Conservation (phyloP, 1,139 yeast species). For the Cylindricascospora bacillispora region DNA sequence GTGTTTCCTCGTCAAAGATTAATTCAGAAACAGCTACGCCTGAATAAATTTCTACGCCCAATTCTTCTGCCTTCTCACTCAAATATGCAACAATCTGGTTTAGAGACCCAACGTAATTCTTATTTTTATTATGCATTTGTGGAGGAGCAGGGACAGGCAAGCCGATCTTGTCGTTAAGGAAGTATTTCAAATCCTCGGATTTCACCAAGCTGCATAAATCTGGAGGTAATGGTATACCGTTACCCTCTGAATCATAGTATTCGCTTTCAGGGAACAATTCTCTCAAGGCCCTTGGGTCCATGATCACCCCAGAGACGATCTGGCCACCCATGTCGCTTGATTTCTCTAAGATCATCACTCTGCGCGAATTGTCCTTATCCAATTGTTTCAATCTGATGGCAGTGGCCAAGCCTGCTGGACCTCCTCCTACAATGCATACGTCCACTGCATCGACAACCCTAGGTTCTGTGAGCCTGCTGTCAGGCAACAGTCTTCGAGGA, state of each 20-base stretch:
- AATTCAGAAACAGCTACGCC: conserved; percentile 83
- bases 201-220: conserved; percentile 66
- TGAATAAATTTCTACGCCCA: conserved; percentile 90
- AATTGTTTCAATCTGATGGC: conserved; percentile 82
- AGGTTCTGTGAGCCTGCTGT: conserved; percentile 41
- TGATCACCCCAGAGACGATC: conserved; percentile 83
- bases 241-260: conserved; percentile 35
- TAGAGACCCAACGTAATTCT: conserved; percentile 75
- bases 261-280: conserved; percentile 78
- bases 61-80: conserved; percentile 79
- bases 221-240: conserved; percentile 59
- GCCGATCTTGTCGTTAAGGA: conserved; percentile 40
- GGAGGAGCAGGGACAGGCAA: conserved; percentile 87
- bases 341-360: conserved; percentile 84
- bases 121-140: conserved; percentile 67
- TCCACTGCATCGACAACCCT: conserved; percentile 79
- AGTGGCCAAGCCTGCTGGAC: conserved; percentile 93
- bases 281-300: conserved; percentile 76
- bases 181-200: conserved; percentile 54
- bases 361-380: conserved; percentile 49
- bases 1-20: conserved; percentile 44
- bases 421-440: conserved; percentile 94
- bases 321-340: conserved; percentile 90
- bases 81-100: conserved; percentile 72
- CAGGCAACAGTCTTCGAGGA: conserved; percentile 38